Evolutionary conservation across 75 land plant species (phyloP).

Genomic region (Cryptomeria japonica): DNA sequence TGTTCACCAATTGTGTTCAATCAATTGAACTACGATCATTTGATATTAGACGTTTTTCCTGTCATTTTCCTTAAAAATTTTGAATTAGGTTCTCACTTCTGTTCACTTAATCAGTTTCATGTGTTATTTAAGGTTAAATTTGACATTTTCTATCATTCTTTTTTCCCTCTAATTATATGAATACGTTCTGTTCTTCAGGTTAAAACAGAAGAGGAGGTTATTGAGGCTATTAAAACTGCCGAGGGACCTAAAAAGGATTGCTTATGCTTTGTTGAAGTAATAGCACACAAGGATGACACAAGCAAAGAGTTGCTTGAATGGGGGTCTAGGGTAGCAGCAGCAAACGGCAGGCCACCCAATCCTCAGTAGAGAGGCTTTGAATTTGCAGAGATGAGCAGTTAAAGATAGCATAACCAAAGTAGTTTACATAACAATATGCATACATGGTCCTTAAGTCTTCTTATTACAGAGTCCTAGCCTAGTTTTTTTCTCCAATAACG

Average conservation of each 20-base stretch:
- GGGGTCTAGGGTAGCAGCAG: constrained; percentile 58
- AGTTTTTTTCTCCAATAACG: too few species aligned
- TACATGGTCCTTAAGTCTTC: background rate
- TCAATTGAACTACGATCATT: too few species aligned
- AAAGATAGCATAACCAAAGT: background rate
- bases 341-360: constrained; percentile 59
- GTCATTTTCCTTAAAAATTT: background rate
- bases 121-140: background rate
- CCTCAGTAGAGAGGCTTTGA: constrained; percentile 37
- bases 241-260: constrained; percentile 39
- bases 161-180: background rate
- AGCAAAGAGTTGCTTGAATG: constrained; percentile 68
- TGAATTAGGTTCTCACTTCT: background rate
- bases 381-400: background rate
- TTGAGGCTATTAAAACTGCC: constrained; percentile 36
- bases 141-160: background rate
- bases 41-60: background rate
- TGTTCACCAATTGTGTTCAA: too few species aligned
- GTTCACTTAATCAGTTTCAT: background rate
- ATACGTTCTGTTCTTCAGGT: background rate
- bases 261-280: constrained; percentile 62
- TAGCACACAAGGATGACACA: constrained; percentile 65
- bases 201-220: constrained; percentile 49
- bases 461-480: too few species aligned
- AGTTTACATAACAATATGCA: background rate